Evolutionary conservation across 2,329 filamentous ascomycete genomes (phyloP), one percentile per base, ranked within the genome.

Genomic region (Fusarium newnesense): DNA sequence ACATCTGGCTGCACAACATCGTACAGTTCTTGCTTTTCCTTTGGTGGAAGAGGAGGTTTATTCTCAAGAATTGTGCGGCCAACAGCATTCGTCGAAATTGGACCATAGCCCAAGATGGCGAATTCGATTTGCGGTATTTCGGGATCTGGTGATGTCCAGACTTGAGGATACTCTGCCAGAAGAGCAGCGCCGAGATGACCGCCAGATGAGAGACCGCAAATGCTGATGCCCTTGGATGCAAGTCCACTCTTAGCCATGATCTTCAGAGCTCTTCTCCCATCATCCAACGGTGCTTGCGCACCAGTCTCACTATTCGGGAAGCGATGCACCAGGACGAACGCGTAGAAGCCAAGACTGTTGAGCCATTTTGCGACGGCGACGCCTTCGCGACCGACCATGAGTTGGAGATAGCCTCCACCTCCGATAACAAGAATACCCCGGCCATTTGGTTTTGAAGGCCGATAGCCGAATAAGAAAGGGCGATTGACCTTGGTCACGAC

Each of bases 381-480:
- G 5, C 75, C 75, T 52, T 77, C 75, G 6, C 72, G 71, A 2
- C 73, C 74, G 12, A 76, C 69, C 72, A 77, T 76, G 24, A 77
- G 67, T 21, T 77, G 50, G 1, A 76, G 58, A 9, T 77, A 77
- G 1, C 75, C 75, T 5, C 75, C 75, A 0, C 75, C 75, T 4
- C 67, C 75, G 0, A 77, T 62, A 40, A 77, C 37, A 1, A 77
- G 62, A 2, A 76, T 56, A 0, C 75, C 75, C 2, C 73, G 71
- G 1, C 75, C 73, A 6, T 77, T 77, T 0, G 75, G 26, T 1
- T 68, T 73, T 0, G 42, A 40, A 1, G 75, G 75, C 0, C 59
- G 49, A 13, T 75, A 77, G 28, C 75, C 75, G 26, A 77, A 75
- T 2, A 77, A 53, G 37, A 68, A 72, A 5, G 75, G 73, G 8